These are phyloP conservation scores for Penicillium sp. DNA, from an alignment of 2,329 filamentous ascomycete species.

Conservation along the genomic window DNA sequence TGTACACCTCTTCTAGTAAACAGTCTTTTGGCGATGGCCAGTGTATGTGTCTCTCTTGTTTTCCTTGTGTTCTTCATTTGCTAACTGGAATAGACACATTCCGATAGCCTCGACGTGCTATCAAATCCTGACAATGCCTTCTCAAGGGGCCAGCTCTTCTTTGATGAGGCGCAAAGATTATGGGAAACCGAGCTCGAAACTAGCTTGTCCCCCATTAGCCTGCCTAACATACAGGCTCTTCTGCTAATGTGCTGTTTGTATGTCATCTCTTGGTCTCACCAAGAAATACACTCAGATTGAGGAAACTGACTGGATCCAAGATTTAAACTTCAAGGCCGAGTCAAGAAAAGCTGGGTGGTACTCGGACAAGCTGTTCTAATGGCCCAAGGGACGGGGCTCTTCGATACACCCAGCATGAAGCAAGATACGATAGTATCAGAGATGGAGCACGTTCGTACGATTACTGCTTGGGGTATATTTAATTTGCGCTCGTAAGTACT, in stretches of 20 bases:
- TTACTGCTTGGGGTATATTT: constrained; percentile 35
- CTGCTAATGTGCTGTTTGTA: constrained; percentile 36
- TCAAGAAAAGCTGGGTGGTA: constrained; percentile 30
- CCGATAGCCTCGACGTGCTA: constrained; percentile 36
- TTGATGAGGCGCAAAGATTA: constrained; percentile 37
- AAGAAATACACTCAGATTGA: neutral
- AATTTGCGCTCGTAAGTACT: constrained; percentile 31
- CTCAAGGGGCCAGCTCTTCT: constrained; percentile 37
- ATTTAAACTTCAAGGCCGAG: constrained; percentile 30
- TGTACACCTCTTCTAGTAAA: constrained; percentile 86
- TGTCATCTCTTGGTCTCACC: constrained; percentile 10
- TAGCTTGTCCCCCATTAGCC: constrained; percentile 24
- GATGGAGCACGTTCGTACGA: constrained; percentile 23
- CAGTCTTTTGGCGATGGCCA: constrained; percentile 69
- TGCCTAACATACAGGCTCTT: constrained; percentile 40
- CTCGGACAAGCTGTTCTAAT: constrained; percentile 35
- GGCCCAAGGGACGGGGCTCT: constrained; percentile 34
- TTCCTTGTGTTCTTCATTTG: neutral
- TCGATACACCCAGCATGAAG: constrained; percentile 17
- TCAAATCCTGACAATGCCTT: constrained; percentile 27
- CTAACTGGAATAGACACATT: constrained; percentile 33
- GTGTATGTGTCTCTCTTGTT: constrained; percentile 28
- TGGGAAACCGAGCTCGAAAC: constrained; percentile 39
- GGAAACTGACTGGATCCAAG: constrained; percentile 24
- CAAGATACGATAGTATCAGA: constrained; percentile 14